Evolutionary conservation across 345 rosid species (phyloP).

Genomic region (Arabidopsis arenosa): DNA sequence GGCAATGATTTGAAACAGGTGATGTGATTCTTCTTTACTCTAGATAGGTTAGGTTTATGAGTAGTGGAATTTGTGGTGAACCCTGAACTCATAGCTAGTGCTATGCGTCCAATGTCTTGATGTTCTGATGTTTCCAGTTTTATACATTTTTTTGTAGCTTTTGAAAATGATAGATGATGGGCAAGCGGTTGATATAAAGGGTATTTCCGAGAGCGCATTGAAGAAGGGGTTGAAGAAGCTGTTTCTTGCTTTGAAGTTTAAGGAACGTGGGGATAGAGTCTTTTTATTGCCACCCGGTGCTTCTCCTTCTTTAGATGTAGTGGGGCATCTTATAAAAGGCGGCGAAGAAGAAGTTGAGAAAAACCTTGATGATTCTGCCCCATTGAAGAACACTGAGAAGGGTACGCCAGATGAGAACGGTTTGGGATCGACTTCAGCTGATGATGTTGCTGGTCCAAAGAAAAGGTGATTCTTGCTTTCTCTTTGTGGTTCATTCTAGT

Average conservation of each 20-base stretch:
- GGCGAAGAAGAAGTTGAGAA: conserved; percentile 49
- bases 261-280: conserved; percentile 73
- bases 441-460: conserved; percentile 60
- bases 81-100: not conserved
- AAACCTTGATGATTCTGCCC: conserved; percentile 36
- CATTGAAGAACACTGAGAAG: conserved; percentile 44
- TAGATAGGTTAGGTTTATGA: not conserved
- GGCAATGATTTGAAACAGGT: conserved; percentile 77
- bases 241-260: conserved; percentile 65
- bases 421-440: conserved; percentile 41
- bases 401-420: conserved; percentile 43
- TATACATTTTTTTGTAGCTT: conserved; percentile 51
- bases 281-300: conserved; percentile 59
- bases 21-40: conserved; percentile 17
- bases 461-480: conserved; percentile 57
- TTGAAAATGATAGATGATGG: conserved; percentile 88
- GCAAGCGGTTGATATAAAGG: conserved; percentile 92
- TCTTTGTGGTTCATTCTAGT: conserved; percentile 10
- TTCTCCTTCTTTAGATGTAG: conserved; percentile 61
- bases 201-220: conserved; percentile 70
- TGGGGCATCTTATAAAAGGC: conserved; percentile 63
- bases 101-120: too few species aligned
- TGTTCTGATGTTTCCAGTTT: too few species aligned
- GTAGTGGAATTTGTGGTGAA: not conserved
- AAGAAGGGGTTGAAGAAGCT: conserved; percentile 70